phyloP scores from a whole-genome alignment of 1,139 yeast species.

The Hemisphaericaspora subhashii region DNA sequence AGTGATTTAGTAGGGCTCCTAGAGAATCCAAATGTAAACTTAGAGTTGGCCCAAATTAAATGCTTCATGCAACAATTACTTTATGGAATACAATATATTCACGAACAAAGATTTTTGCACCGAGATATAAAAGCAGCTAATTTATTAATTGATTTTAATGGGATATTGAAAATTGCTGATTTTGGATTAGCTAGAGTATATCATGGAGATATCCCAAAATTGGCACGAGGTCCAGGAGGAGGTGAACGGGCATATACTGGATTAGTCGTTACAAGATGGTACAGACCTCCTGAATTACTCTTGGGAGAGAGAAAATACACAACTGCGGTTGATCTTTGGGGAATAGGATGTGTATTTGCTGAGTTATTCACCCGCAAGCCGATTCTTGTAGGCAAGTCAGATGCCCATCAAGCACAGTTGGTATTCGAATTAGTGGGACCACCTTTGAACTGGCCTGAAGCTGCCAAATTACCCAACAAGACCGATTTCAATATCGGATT shows the following conservation, averaged over 20 bases:
- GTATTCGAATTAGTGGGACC: slow-evolving; percentile 83
- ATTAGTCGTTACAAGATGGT: slow-evolving; percentile 95
- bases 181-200: slow-evolving; percentile 88
- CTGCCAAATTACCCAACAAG: slow-evolving; percentile 61
- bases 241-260: slow-evolving; percentile 82
- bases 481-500: slow-evolving; percentile 42
- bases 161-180: slow-evolving; percentile 83
- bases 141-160: slow-evolving; percentile 72
- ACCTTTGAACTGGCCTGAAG: slow-evolving; percentile 74
- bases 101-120: slow-evolving; percentile 69
- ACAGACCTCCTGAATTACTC: slow-evolving; percentile 90
- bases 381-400: slow-evolving; percentile 81
- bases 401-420: slow-evolving; percentile 84
- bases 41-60: slow-evolving; percentile 71
- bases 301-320: slow-evolving; percentile 85
- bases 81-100: slow-evolving; percentile 80
- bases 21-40: slow-evolving; percentile 71
- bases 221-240: slow-evolving; percentile 64
- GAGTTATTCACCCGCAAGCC: slow-evolving; percentile 84
- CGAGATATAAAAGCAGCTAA: slow-evolving; percentile 96
- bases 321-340: slow-evolving; percentile 96
- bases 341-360: slow-evolving; percentile 93
- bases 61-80: slow-evolving; percentile 80
- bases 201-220: slow-evolving; percentile 67
- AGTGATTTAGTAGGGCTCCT: slow-evolving; percentile 92